Base-by-base conservation (phyloP, 495 filamentous ascomycete species). In the Podospora pseudopauciseta region DNA sequence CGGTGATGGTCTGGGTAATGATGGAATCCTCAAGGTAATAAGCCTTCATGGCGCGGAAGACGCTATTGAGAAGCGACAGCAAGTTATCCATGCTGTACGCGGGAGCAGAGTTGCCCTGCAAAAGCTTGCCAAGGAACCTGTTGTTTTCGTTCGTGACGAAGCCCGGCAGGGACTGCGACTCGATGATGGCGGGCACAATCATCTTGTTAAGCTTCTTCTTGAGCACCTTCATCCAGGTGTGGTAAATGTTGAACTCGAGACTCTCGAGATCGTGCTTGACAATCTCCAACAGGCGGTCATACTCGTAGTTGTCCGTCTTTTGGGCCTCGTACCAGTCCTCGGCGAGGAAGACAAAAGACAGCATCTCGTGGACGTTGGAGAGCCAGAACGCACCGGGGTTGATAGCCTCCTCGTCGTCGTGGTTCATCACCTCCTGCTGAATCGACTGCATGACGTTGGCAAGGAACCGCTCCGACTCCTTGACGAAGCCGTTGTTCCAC, bases 401-500 rank as follows among this genome's bases (percentile, higher is more conserved):
- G 80, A 98, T 90, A 27, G 94, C 94, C 74, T 98, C 96, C 66
- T 99, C 95, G 65, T 93, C 94, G 65, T 98, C 94, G 74, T 97
- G 92, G 71, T 96, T 91, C 96, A 98, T 98, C 62, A 99, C 95
- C 75, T 98, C 95, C 75, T 97, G 94, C 75, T 99, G 95, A 73
- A 99, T 97, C 20, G 92, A 96, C 77, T 98, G 95, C 95, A 99
- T 99, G 72, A 99, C 94, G 76, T 98, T 99, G 67, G 95, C 95
- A 65, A 99, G 82, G 84, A 99, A 99, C 66, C 94, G 91, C 80
- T 99, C 95, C 26, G 95, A 98, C 81, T 99, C 95, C 83, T 99
- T 98, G 70, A 99, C 96, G 76, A 97, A 99, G 28, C 95, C 95
- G 74, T 99, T 99, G 83, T 99, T 99, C 95, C 95, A 99, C 95